Conservation (phyloP, 2,329 filamentous ascomycete genomes). For the Cladosporium velox region DNA sequence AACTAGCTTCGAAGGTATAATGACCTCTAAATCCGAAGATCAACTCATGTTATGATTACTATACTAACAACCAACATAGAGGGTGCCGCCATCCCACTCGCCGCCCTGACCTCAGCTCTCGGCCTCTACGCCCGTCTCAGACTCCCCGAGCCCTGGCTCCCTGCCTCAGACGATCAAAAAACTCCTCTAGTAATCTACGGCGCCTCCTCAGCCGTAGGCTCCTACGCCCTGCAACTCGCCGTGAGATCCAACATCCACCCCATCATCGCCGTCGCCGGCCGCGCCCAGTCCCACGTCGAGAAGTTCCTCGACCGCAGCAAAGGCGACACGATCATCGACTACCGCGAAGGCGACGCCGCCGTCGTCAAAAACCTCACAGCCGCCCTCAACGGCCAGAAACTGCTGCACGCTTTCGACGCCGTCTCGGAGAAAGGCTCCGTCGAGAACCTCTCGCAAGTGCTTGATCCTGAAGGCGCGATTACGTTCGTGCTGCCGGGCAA, state of each 20-base stretch:
- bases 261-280: constrained; percentile 46
- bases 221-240: constrained; percentile 46
- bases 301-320: constrained; percentile 41
- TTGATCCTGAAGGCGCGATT: constrained; percentile 43
- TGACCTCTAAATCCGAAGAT: too few relatives aligned
- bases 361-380: constrained; percentile 50
- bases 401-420: constrained; percentile 60
- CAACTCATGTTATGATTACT: not conserved
- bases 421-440: constrained; percentile 54
- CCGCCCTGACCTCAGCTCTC: constrained; percentile 49
- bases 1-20: constrained; percentile 53
- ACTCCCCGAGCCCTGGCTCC: constrained; percentile 46
- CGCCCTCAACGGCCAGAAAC: constrained; percentile 46
- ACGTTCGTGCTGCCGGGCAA: constrained; percentile 37
- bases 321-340: constrained; percentile 52
- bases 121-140: constrained; percentile 49
- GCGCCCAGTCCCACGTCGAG: constrained; percentile 41
- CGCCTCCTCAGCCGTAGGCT: constrained; percentile 44
- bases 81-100: constrained; percentile 49
- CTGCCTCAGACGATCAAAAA: constrained; percentile 28
- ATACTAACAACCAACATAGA: constrained; percentile 34
- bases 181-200: constrained; percentile 45
- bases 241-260: constrained; percentile 43
- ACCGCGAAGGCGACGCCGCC: constrained; percentile 57
- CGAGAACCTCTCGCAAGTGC: constrained; percentile 47